Evolutionary conservation across 2,329 filamentous ascomycete species (phyloP), one percentile per base, ranked within the genome.

Genomic region (Fusarium paranaense): DNA sequence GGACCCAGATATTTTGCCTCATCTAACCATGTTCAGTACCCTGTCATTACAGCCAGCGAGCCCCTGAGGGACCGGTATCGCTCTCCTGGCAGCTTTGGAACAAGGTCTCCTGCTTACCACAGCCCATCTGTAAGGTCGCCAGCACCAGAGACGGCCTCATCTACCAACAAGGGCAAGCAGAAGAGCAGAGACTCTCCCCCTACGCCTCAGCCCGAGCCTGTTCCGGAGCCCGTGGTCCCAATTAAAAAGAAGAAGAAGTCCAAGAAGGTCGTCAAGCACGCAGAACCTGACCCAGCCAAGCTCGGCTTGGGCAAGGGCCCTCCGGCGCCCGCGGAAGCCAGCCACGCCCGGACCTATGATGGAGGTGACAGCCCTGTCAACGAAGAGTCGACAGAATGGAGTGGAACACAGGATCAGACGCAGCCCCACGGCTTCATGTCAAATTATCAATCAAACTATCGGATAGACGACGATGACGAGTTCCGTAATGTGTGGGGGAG

Each of bases 21-120:
- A 68, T 61, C 71, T 66, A 52, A 66, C 20, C 6, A 59, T 56
- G 67, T 20, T 16, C 60, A 97, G 94, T 98, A 98, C 82, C 96
- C 95, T 27, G 96, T 98, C 32, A 95, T 98, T 75, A 96, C 95
- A 37, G 95, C 88, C 50, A 89, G 86, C 80, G 90, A 95, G 73
- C 93, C 95, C 18, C 88, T 92, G 33, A 88, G 91, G 65, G 92
- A 95, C 68, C 88, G 92, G 72, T 93, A 92, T 64, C 84, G 84
- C 16, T 82, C 81, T 13, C 75, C 79, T 27, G 79, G 75, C 33
- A 79, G 76, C 54, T 78, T 78, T 60, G 78, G 78, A 22, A 71
- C 77, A 9, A 76, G 78, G 20, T 80, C 81, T 22, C 75, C 79
- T 30, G 77, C 75, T 18, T 75, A 72, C 37, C 70, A 70, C 9